These are phyloP conservation scores for Aspergillus ustus DNA, from an alignment of 2,329 filamentous ascomycete species.

Conservation along the genomic window DNA sequence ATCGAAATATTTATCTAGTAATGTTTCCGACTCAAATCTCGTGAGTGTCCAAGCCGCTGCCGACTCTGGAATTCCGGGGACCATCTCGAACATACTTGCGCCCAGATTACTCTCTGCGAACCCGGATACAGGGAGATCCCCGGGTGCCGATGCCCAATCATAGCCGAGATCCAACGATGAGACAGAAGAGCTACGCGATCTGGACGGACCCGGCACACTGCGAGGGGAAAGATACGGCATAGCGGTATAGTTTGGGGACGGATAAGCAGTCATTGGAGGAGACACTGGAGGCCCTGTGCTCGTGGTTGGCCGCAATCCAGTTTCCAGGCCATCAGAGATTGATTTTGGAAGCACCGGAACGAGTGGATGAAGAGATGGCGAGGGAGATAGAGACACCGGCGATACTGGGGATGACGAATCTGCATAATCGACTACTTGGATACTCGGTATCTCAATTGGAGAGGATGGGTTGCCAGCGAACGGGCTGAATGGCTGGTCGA, in stretches of 20 bases:
- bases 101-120: background rate
- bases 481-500: background rate
- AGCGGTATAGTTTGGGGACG: slow-evolving; percentile 13
- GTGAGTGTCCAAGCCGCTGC: background rate
- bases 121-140: background rate
- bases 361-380: slow-evolving; percentile 9
- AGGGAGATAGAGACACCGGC: slow-evolving; percentile 3
- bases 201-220: background rate
- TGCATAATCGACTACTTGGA: slow-evolving; percentile 20
- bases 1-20: slow-evolving; percentile 18
- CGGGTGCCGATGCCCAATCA: slow-evolving; percentile 2
- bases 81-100: background rate
- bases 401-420: background rate
- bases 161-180: slow-evolving; percentile 17
- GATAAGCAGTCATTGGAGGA: slow-evolving; percentile 16
- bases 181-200: slow-evolving; percentile 20
- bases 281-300: slow-evolving; percentile 1
- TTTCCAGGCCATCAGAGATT: background rate
- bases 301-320: background rate
- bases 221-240: slow-evolving; percentile 11
- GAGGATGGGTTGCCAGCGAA: background rate
- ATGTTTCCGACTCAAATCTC: slow-evolving; percentile 12
- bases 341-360: background rate
- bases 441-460: slow-evolving; percentile 17
- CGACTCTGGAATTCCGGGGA: background rate